Conservation (phyloP, 208 protist genomes). For the Trypanosoma avium region DNA sequence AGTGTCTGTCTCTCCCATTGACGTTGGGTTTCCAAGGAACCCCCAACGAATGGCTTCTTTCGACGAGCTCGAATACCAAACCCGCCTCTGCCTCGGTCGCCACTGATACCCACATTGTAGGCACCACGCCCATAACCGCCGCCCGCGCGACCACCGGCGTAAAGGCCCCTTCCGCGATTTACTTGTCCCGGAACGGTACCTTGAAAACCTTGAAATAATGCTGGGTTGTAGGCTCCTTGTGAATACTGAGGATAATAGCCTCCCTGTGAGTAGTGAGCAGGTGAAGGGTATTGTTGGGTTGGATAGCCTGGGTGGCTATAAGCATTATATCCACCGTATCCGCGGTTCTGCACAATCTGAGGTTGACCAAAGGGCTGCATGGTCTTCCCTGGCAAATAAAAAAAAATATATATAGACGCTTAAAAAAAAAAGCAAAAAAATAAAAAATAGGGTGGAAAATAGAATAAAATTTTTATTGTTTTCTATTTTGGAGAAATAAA, state of each 20-base stretch:
- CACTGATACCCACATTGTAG: constrained; percentile 30
- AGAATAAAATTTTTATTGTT: background rate
- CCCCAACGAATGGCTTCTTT: constrained; percentile 82
- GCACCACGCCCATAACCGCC: constrained; percentile 26
- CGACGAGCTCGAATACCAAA: constrained; percentile 36
- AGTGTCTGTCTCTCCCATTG: constrained; percentile 72
- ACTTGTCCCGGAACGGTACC: constrained; percentile 12
- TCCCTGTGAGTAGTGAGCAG: constrained; percentile 25
- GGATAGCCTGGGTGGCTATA: constrained; percentile 33
- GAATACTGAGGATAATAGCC: constrained; percentile 30
- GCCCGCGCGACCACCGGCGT: constrained; percentile 25
- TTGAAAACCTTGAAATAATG: constrained; percentile 26
- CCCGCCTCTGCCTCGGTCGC: constrained; percentile 50
- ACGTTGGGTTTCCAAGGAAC: constrained; percentile 73
- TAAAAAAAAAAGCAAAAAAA: constrained; percentile 14
- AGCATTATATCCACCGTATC: constrained; percentile 32
- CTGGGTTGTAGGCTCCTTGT: constrained; percentile 24
- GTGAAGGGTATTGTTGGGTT: constrained; percentile 16
- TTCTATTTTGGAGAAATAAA: background rate
- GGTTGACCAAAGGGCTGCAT: constrained; percentile 32
- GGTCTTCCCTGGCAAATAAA: constrained; percentile 13
- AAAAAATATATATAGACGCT: background rate
- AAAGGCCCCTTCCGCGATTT: constrained; percentile 19
- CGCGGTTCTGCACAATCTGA: constrained; percentile 25
- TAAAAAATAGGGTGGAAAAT: constrained; percentile 10